Evolutionary conservation across 2,329 filamentous ascomycete genomes (phyloP).

Genomic region (Septoria petroselini): DNA sequence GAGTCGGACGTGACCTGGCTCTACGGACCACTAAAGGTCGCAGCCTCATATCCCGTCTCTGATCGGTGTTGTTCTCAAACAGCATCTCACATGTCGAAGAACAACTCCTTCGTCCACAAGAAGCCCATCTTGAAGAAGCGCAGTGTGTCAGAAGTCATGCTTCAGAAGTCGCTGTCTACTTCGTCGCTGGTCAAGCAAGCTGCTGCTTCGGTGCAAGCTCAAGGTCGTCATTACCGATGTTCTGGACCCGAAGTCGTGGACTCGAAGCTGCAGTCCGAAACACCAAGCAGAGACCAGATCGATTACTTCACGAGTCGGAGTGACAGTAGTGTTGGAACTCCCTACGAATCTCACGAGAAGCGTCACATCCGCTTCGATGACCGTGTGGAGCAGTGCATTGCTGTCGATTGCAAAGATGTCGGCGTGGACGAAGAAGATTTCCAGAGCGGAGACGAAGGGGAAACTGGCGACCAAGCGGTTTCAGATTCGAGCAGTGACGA

Average conservation of each 20-base stretch:
- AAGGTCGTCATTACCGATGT: constrained; percentile 53
- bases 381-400: constrained; percentile 92
- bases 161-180: constrained; percentile 81
- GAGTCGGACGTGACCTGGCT: constrained; percentile 97
- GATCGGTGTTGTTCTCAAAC: constrained; percentile 48
- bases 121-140: constrained; percentile 96
- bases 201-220: constrained; percentile 78
- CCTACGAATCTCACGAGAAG: constrained; percentile 57
- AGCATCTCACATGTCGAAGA: constrained; percentile 56
- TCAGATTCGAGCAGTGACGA: constrained; percentile 60
- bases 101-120: constrained; percentile 68
- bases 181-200: constrained; percentile 89
- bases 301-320: constrained; percentile 58
- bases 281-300: constrained; percentile 60
- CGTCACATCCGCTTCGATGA: constrained; percentile 97
- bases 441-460: constrained; percentile 35
- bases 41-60: constrained; percentile 53
- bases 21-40: constrained; percentile 85
- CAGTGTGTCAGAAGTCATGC: constrained; percentile 92
- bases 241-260: constrained; percentile 65
- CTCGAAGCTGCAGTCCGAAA: constrained; percentile 59
- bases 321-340: constrained; percentile 68
- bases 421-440: constrained; percentile 63
- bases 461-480: constrained; percentile 49
- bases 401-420: constrained; percentile 79